Base-by-base conservation (phyloP, 176 grass and related monocot species). In the Oropetium thomaeum region DNA sequence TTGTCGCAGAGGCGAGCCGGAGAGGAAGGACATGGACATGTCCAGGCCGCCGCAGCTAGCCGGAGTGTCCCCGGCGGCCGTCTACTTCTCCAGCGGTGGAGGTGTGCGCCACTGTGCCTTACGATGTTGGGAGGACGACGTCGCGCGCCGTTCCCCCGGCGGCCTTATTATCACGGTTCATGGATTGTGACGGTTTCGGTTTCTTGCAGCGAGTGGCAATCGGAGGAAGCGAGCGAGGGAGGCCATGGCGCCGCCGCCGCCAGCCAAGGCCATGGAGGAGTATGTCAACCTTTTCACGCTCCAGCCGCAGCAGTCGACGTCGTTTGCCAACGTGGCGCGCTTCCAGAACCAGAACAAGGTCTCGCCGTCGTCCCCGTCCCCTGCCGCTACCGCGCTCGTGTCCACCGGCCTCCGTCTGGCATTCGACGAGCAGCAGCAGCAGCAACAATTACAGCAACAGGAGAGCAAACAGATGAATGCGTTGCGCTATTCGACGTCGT, bases 401-500 rank as follows among this genome's bases (percentile, higher is more conserved):
- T 97, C 94, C 26, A 97, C 94, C 8, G 94, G 90, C 52, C 88
- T 93, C 61, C 82, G 94, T 30, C 86, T 97, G 9, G 78, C 90
- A 48, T 89, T 93, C 66, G 88, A 89, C 15, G 90, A 87, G 79
- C 93, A 93, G 58, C 85, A 92, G 60, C 84, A 85, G 45, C 53
- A 84, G 2, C 72, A 65, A 17, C 44, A 47, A 17, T 39, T 84
- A 7, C 73, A 73, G 2, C 62, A 87, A 1, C 62, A 75, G 49
- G 83, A 75, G 32, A 60, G 67, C 70, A 91, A 82, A 0, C 75
- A 76, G 54, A 79, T 55, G 9, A 85, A 76, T 74, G 77, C 76
- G 29, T 34, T 74, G 40, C 73, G 79, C 29, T 71, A 33, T 51
- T 68, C 74, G 26, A 68, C 88, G 25, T 47, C 87, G 26, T 34